These are phyloP conservation scores for Rutstroemia sp. DNA, from an alignment of 2,329 filamentous ascomycete genomes.

Conservation along the genomic window DNA sequence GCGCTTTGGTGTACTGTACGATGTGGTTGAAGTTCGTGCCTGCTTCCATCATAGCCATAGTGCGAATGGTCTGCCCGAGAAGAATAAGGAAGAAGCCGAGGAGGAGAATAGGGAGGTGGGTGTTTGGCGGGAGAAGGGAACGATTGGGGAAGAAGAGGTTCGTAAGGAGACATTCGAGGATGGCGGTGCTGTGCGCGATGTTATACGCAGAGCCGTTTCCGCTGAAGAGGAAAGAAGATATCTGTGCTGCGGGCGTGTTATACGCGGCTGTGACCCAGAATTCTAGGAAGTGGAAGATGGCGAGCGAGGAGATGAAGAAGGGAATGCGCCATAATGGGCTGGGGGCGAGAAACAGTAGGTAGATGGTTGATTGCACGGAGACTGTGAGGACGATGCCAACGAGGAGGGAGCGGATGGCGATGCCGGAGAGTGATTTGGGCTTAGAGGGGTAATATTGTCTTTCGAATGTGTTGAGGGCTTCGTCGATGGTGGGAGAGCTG, in stretches of 20 bases:
- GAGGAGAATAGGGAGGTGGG: conserved; percentile 33
- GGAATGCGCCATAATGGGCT: conserved; percentile 49
- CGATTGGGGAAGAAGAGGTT: conserved; percentile 44
- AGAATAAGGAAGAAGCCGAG: conserved; percentile 58
- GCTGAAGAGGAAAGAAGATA: conserved; percentile 74
- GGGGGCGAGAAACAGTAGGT: conserved; percentile 20
- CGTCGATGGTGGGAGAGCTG: conserved; percentile 15
- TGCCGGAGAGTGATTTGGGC: conserved; percentile 31
- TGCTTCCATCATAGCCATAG: conserved; percentile 81
- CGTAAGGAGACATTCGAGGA: conserved; percentile 63
- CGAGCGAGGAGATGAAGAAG: conserved; percentile 62
- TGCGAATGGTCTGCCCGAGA: conserved; percentile 68
- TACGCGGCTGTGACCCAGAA: conserved; percentile 83
- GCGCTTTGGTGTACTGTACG: conserved; percentile 63
- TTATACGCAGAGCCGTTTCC: conserved; percentile 81
- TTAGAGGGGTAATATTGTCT: conserved; percentile 23
- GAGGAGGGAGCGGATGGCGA: conserved; percentile 30
- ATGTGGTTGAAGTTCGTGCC: conserved; percentile 88
- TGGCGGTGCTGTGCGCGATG: conserved; percentile 69
- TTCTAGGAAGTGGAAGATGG: conserved; percentile 90
- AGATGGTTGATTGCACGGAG: conserved; percentile 19
- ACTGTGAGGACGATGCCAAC: conserved; percentile 25
- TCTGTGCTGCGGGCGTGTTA: conserved; percentile 66
- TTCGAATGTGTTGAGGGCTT: conserved; percentile 22
- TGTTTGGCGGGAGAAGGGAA: conserved; percentile 17